Evolutionary conservation across 2,329 filamentous ascomycete genomes (phyloP), one percentile per base, ranked within the genome.

Genomic region (Raffaelea ambrosiae): DNA sequence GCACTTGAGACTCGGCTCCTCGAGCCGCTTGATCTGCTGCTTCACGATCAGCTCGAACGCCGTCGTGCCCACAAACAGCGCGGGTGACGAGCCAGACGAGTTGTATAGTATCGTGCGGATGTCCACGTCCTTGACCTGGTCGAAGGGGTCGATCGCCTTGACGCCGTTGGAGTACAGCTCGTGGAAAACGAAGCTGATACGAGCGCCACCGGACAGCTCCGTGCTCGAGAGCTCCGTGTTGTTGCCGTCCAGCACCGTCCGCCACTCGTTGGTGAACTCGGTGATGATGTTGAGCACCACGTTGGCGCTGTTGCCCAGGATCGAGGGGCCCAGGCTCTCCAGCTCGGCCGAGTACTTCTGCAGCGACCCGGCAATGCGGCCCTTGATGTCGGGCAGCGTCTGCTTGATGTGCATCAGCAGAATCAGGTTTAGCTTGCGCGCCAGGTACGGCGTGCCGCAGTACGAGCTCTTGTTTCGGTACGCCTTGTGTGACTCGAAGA

Each of bases 381-480:
- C 88, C 72, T 98, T 98, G 74, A 98, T 98, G 63, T 98, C 93
- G 38, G 93, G 93, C 14, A 98, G 79, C 2, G 93, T 98, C 72
- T 98, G 91, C 71, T 98, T 98, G 74, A 98, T 98, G 73, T 98
- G 93, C 93, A 98, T 98, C 91, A 98, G 97, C 58, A 98, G 78
- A 62, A 98, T 97, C 60, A 98, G 76, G 69, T 98, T 98, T 51
- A 98, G 80, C 71, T 98, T 98, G 57, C 91, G 83, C 4, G 93
- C 93, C 51, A 98, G 75, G 63, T 98, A 98, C 4, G 93, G 93
- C 3, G 93, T 98, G 66, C 93, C 93, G 67, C 93, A 98, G 76
- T 98, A 98, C 5, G 90, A 87, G 63, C 88, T 90, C 81, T 98
- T 98, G 71, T 97, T 98, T 52, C 90, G 81, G 69, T 98, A 98